Base-by-base conservation (phyloP, 2,329 filamentous ascomycete genomes). In the Ceratocystis colombiana region DNA sequence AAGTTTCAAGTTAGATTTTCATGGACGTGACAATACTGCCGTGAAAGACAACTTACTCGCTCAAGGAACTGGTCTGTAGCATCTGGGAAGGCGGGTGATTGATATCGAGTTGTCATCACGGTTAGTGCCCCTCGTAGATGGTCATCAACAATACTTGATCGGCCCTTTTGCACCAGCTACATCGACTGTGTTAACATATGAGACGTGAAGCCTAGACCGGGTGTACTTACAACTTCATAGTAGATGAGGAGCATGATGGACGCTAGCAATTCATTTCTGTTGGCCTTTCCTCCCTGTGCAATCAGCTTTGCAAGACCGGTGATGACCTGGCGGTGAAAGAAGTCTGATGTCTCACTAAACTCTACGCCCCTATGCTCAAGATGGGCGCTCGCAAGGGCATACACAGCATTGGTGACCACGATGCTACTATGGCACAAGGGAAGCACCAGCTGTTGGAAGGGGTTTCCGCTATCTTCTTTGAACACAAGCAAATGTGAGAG, bases 381-480 rank as follows among this genome's bases (percentile, higher is more conserved):
- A 73, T 96, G 94, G 67, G 91, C 93, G 66, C 88, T 89, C 0
- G 90, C 84, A 6, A 96, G 78, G 0, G 91, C 90, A 67, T 89
- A 91, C 68, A 96, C 88, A 8, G 91, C 90, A 72, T 94, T 90
- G 74, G 89, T 88, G 3, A 96, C 80, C 0, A 83, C 80, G 0
- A 77, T 76, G 71, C 82, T 84, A 55, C 72, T 76, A 62, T 80
- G 77, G 2, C 82, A 83, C 48, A 87, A 75, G 1, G 84, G 84
- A n/a, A 86, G 74, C 7, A 86, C 80, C 15, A 86, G 76, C 70
- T 85, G 82, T 69, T 84, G 82, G 70, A 86, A 86, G 0, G 84
- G 83, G 68, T 86, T 86, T 22, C 82, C 83, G 3, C 78, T 77
- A 69, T 86, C 83, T 71, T 86, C 84, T 41, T 83, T 78, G 69